phyloP scores from a whole-genome alignment of 257 asterid species.

The Solanum acaule region DNA sequence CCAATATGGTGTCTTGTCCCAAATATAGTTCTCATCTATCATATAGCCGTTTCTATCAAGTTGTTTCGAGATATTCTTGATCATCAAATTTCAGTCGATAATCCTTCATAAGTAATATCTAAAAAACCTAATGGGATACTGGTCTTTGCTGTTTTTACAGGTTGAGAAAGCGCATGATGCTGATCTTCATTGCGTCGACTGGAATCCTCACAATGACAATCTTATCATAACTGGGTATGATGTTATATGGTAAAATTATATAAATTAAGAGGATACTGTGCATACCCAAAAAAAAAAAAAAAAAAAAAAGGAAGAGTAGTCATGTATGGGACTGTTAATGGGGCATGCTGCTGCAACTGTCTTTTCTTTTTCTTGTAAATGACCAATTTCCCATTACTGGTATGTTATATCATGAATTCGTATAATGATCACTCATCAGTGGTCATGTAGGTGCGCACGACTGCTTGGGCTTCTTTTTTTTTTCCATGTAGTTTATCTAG shows the following conservation, averaged over 20 bases:
- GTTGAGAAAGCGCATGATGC: constrained; percentile 93
- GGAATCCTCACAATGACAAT: constrained; percentile 89
- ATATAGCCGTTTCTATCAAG: background rate
- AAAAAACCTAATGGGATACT: background rate
- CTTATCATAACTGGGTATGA: constrained; percentile 85
- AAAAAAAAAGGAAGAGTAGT: background rate
- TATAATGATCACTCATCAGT: background rate
- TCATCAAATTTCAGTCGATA: background rate
- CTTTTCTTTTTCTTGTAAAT: background rate
- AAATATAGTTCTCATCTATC: background rate
- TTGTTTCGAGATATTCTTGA: background rate
- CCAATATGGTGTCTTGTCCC: background rate
- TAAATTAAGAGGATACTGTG: background rate
- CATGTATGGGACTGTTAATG: background rate
- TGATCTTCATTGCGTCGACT: constrained; percentile 98
- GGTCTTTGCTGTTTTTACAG: constrained; percentile 25
- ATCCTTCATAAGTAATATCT: background rate
- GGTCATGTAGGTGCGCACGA: background rate
- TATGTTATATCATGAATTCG: background rate
- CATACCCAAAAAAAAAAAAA: background rate
- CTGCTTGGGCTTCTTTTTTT: background rate
- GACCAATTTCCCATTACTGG: background rate
- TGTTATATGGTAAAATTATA: background rate
- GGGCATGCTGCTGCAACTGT: background rate
- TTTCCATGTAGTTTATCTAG: background rate